phyloP scores from a whole-genome alignment of 106 monocot genomes.

The Dioscorea dumetorum region DNA sequence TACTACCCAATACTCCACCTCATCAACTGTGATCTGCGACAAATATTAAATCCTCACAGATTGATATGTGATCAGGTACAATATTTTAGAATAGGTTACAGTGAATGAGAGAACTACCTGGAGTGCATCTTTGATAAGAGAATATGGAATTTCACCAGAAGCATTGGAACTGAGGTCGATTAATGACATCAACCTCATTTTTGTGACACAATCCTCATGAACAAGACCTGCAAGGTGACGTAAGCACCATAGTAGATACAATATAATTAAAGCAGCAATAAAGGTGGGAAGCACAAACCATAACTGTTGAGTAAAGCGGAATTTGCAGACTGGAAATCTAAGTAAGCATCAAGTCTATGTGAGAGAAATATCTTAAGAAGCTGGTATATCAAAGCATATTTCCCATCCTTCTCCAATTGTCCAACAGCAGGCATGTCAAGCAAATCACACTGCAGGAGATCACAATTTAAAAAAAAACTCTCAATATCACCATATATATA shows the following conservation, averaged over 20 bases:
- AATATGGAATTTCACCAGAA: slow-evolving; percentile 67
- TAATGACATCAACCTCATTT: slow-evolving; percentile 87
- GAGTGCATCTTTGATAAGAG: slow-evolving; percentile 66
- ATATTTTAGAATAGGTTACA: too few species aligned
- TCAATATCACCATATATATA: too few species aligned
- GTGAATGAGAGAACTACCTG: slow-evolving; percentile 26
- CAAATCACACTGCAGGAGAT: slow-evolving; percentile 75
- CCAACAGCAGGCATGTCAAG: slow-evolving; percentile 73
- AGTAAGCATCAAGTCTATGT: slow-evolving; percentile 60
- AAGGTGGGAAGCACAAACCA: slow-evolving; percentile 30
- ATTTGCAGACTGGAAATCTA: slow-evolving; percentile 67
- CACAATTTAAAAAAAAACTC: neutral
- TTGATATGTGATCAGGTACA: too few species aligned
- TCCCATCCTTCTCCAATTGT: slow-evolving; percentile 78
- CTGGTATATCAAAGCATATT: slow-evolving; percentile 59
- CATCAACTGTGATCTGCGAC: slow-evolving; percentile 67
- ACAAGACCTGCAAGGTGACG: slow-evolving; percentile 43
- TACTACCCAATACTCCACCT: slow-evolving; percentile 91
- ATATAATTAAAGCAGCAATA: neutral
- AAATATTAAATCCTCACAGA: slow-evolving; percentile 5
- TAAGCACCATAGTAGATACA: slow-evolving; percentile 5
- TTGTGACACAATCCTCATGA: slow-evolving; percentile 83
- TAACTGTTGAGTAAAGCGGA: slow-evolving; percentile 60
- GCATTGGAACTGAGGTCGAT: slow-evolving; percentile 59
- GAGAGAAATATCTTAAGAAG: slow-evolving; percentile 86